Conservation (phyloP, 2,329 filamentous ascomycete species). For the Paramyrothecium sp. region DNA sequence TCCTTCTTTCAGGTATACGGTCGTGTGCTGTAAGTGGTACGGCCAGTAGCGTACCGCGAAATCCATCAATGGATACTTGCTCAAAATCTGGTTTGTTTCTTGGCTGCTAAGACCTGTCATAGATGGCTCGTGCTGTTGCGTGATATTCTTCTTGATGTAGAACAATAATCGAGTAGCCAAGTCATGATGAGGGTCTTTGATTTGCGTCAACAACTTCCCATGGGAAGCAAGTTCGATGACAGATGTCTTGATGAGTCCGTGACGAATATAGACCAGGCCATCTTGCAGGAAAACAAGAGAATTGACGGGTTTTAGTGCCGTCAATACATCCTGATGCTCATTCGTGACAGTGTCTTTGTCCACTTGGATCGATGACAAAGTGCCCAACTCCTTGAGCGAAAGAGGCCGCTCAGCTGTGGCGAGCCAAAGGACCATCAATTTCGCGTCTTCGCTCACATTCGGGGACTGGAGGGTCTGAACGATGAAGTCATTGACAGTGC, state of each 20-base stretch:
- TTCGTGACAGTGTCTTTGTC: slow-evolving; percentile 27
- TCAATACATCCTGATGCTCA: slow-evolving; percentile 18
- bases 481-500: slow-evolving; percentile 28
- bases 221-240: slow-evolving; percentile 26
- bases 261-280: slow-evolving; percentile 30
- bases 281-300: slow-evolving; percentile 31
- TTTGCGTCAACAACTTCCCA: slow-evolving; percentile 23
- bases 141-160: slow-evolving; percentile 27
- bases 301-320: slow-evolving; percentile 24
- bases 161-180: slow-evolving; percentile 27
- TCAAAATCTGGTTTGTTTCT: slow-evolving; percentile 20
- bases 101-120: slow-evolving; percentile 22
- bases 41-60: slow-evolving; percentile 19
- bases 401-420: slow-evolving; percentile 33
- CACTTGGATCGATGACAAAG: slow-evolving; percentile 24
- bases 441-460: slow-evolving; percentile 25
- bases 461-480: slow-evolving; percentile 19
- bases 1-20: slow-evolving; percentile 7
- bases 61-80: slow-evolving; percentile 14
- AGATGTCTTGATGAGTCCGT: slow-evolving; percentile 27
- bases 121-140: slow-evolving; percentile 27
- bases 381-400: slow-evolving; percentile 25
- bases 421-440: slow-evolving; percentile 33
- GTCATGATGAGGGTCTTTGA: slow-evolving; percentile 32
- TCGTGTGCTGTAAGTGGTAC: slow-evolving; percentile 8